These are phyloP conservation scores for Phytophthora pseudosyringae DNA, from an alignment of 352 stramenopile genomes.

Conservation along the genomic window DNA sequence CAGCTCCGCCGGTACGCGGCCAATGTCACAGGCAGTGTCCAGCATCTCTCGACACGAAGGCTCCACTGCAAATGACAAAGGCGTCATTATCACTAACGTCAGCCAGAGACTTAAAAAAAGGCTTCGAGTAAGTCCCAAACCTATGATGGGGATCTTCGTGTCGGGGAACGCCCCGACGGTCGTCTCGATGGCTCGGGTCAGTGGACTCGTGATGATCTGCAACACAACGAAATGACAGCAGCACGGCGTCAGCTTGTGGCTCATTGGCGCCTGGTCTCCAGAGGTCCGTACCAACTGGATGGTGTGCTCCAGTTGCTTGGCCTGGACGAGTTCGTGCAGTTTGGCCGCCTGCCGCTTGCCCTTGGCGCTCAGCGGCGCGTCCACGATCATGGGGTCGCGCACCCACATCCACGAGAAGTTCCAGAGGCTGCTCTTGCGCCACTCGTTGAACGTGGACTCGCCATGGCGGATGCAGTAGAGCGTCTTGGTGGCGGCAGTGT, in stretches of 20 bases:
- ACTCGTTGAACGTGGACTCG: slow-evolving; percentile 90
- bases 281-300: slow-evolving; percentile 65
- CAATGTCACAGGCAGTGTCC: slow-evolving; percentile 86
- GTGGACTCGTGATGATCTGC: slow-evolving; percentile 83
- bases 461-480: slow-evolving; percentile 90
- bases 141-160: slow-evolving; percentile 58
- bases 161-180: slow-evolving; percentile 68
- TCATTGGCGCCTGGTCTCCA: neutral
- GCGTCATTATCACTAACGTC: neutral
- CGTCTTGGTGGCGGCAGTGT: slow-evolving; percentile 48
- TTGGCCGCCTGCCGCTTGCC: slow-evolving; percentile 65
- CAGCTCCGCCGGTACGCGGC: slow-evolving; percentile 57
- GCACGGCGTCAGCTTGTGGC: neutral
- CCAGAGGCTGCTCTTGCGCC: slow-evolving; percentile 74
- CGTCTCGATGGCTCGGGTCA: slow-evolving; percentile 86
- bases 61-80: slow-evolving; percentile 54
- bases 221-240: neutral
- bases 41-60: slow-evolving; percentile 82
- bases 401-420: slow-evolving; percentile 90
- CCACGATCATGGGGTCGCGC: slow-evolving; percentile 86
- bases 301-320: slow-evolving; percentile 54
- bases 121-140: slow-evolving; percentile 30
- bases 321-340: slow-evolving; percentile 50
- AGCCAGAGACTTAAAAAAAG: neutral
- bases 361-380: slow-evolving; percentile 76